Conservation (phyloP, 495 filamentous ascomycete species). For the Ascobolus immersus region DNA sequence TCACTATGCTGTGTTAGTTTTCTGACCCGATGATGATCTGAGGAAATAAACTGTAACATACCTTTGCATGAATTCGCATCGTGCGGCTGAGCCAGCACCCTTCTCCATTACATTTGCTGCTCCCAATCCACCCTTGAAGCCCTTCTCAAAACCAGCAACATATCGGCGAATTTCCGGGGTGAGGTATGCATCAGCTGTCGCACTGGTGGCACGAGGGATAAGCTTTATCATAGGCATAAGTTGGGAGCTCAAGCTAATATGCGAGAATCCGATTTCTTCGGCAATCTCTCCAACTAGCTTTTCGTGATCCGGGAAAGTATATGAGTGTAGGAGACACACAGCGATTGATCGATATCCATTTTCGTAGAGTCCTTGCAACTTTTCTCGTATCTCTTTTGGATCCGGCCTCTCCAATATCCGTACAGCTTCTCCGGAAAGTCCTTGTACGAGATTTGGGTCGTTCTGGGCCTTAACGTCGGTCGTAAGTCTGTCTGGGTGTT, state of each 20-base stretch:
- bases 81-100: conserved; percentile 28
- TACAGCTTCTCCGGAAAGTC: conserved; percentile 43
- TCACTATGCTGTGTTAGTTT: no score
- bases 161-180: conserved; percentile 92
- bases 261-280: conserved; percentile 43
- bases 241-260: conserved; percentile 48
- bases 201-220: conserved; percentile 66
- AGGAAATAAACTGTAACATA: no score
- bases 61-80: conserved; percentile 77
- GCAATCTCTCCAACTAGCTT: conserved; percentile 40
- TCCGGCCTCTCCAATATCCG: conserved; percentile 36
- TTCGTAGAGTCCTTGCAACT: conserved; percentile 34
- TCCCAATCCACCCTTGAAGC: conserved; percentile 46
- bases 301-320: conserved; percentile 57
- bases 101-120: conserved; percentile 35
- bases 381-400: conserved; percentile 24
- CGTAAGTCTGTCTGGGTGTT: conserved; percentile 43
- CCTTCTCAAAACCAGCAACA: conserved; percentile 61
- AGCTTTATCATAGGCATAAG: conserved; percentile 91
- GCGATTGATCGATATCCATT: conserved; percentile 43
- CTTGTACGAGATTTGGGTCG: conserved; percentile 32
- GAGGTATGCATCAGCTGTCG: conserved; percentile 86
- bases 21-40: no score
- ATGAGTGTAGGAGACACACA: conserved; percentile 58
- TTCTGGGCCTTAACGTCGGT: conserved; percentile 21